These are phyloP conservation scores for Dioscorea zingiberensis DNA, from an alignment of 106 monocot species.

Conservation along the genomic window DNA sequence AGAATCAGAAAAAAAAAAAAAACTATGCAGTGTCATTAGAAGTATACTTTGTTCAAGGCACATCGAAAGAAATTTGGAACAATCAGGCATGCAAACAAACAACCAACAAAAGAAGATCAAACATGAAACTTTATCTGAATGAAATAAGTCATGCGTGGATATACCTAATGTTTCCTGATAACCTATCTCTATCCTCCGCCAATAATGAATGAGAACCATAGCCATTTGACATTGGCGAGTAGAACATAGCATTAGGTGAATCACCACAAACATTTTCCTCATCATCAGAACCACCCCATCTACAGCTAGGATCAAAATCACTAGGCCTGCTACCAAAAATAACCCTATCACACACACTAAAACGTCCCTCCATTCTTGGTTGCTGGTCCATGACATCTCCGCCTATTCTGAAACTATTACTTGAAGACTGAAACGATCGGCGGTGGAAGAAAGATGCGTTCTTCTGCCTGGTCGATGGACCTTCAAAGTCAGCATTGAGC, in stretches of 20 bases:
- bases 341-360: conserved; percentile 52
- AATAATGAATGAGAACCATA: conserved; percentile 23
- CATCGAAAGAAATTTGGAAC: no score
- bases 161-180: conserved; percentile 42
- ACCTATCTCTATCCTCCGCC: conserved; percentile 29
- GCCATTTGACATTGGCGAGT: conserved; percentile 33
- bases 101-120: no score
- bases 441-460: conserved; percentile 53
- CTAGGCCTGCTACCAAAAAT: conserved; percentile 42
- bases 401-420: conserved; percentile 61
- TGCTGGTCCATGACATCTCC: conserved; percentile 29
- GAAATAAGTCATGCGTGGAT: no score
- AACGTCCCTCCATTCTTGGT: conserved; percentile 49
- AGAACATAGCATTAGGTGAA: conserved; percentile 14
- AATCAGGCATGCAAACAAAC: no score
- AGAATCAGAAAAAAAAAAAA: no score
- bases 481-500: conserved; percentile 71
- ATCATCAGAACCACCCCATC: conserved; percentile 43
- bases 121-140: no score
- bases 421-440: conserved; percentile 51
- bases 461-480: conserved; percentile 39
- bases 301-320: conserved; percentile 43
- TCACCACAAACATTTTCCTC: conserved; percentile 36
- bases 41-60: no score
- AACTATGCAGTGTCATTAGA: no score